A percentile compares a stretch with the other conserved stretches of the same genome.
These are phyloP conservation scores for Populus hybrid DNA, from an alignment of 441 rosid species.

Conservation along the genomic window DNA sequence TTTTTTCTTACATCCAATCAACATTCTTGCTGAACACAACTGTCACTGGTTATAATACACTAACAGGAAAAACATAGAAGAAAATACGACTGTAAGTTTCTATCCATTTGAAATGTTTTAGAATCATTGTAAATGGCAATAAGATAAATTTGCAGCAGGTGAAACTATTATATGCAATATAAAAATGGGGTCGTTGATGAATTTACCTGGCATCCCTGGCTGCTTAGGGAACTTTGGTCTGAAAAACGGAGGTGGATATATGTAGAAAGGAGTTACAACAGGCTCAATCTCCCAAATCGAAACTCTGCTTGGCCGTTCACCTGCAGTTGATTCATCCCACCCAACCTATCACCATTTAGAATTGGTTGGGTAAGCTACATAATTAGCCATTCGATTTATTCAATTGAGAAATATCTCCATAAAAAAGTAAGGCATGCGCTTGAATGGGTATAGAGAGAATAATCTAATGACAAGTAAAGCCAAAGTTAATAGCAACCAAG, in stretches of 20 bases:
- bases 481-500: not conserved
- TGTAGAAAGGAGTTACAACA: conserved; percentile 85
- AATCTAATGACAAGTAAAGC: not conserved
- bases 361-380: not conserved
- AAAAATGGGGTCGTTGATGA: not conserved
- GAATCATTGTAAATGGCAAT: not conserved
- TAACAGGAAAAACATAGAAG: not conserved
- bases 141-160: not conserved
- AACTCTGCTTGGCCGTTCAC: conserved; percentile 84
- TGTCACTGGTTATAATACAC: not conserved
- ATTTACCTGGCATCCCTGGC: conserved; percentile 79
- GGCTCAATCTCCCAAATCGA: conserved; percentile 94
- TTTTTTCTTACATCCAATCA: not conserved
- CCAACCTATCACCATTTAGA: conserved; percentile 55
- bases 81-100: not conserved
- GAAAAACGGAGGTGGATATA: conserved; percentile 96
- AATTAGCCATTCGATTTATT: not conserved
- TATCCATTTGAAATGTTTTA: not conserved
- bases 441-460: not conserved
- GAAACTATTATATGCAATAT: not conserved
- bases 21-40: not conserved
- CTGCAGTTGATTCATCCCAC: conserved; percentile 96
- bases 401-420: not conserved
- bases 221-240: conserved; percentile 85
- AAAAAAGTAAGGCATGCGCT: not conserved